Evolutionary conservation across 257 asterid species (phyloP), one percentile per base, ranked within the genome.

Genomic region (Nemophila menziesii): DNA sequence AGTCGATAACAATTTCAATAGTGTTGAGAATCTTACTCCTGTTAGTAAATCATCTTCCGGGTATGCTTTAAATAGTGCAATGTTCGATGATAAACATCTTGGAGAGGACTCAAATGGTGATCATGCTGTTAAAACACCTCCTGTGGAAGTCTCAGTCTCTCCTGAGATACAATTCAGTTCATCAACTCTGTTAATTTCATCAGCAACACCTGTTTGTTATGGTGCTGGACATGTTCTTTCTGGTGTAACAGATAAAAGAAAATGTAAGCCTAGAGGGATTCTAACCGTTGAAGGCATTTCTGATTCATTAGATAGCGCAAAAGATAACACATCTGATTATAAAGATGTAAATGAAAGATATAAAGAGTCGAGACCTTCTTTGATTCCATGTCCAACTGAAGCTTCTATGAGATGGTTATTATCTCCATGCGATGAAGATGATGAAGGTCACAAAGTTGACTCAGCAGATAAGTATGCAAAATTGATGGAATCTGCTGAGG

Each of bases 141-240:
- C 97, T 11, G 54, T 84, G 51, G 92, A 78, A 69, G 75, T 84
- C 22, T 87, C 95, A 9, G 57, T 73, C 11, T 87, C 97, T 46
- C 95, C 97, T 49, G 93, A 87, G 52, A 71, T 83, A 37, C 93
- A 75, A 51, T 60, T 39, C 16, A 71, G 73, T 16, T 54, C 78
- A 11, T 56, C 78, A 1, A 56, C 49, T 49, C 22, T 68, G 39
- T n/a, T 56, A 41, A 68, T 46, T 66, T 63, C 82, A 14, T 69
- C 62, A 20, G 72, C 54, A 17, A 75, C 93, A 1, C 93, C 95
- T 11, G 62, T 80, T 58, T 80, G 89, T 58, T 89, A 83, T 48
- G 93, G 82, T 34, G 82, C 77, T 24, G 92, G 93, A 0, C 89
- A 80, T 71, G 76, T 78, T 20, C 24, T 89, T 7, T 83, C 90